phyloP scores from a whole-genome alignment of 192 early-diverging fungal genomes.

The Kappamyces sp. region DNA sequence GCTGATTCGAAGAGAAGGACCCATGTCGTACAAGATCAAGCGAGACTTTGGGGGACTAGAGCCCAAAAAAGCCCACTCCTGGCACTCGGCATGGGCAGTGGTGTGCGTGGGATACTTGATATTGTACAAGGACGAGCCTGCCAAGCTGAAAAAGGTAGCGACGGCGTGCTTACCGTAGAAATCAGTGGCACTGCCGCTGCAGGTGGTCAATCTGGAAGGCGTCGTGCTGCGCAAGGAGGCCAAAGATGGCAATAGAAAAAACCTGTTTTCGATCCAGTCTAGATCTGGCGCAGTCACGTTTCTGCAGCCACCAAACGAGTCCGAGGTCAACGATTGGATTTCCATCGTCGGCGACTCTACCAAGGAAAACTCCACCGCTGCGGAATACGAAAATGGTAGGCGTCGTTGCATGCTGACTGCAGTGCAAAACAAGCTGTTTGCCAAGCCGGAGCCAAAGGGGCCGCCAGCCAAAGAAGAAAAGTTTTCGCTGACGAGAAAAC shows the following conservation, averaged over 20 bases:
- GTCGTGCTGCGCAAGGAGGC: constrained; percentile 30
- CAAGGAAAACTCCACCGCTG: constrained; percentile 29
- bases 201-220: constrained; percentile 29
- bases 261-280: constrained; percentile 23
- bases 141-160: constrained; percentile 21
- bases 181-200: constrained; percentile 29
- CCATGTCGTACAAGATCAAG: constrained; percentile 30
- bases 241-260: constrained; percentile 37
- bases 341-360: constrained; percentile 26
- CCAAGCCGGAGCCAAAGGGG: background rate
- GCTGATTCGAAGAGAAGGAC: constrained; percentile 42
- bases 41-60: constrained; percentile 20
- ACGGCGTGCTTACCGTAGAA: background rate
- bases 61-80: constrained; percentile 24
- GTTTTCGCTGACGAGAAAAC: too few species aligned
- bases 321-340: constrained; percentile 34
- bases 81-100: constrained; percentile 34
- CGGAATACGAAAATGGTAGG: constrained; percentile 28
- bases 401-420: background rate
- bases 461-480: background rate
- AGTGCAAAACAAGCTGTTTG: constrained; percentile 7
- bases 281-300: constrained; percentile 25
- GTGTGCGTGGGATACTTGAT: constrained; percentile 45
- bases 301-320: constrained; percentile 29
- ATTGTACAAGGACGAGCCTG: constrained; percentile 42